Percentiles rank a stretch among this genome's conserved stretches.
phyloP scores from a whole-genome alignment of 257 asterid species.

The Mentha longifolia region DNA sequence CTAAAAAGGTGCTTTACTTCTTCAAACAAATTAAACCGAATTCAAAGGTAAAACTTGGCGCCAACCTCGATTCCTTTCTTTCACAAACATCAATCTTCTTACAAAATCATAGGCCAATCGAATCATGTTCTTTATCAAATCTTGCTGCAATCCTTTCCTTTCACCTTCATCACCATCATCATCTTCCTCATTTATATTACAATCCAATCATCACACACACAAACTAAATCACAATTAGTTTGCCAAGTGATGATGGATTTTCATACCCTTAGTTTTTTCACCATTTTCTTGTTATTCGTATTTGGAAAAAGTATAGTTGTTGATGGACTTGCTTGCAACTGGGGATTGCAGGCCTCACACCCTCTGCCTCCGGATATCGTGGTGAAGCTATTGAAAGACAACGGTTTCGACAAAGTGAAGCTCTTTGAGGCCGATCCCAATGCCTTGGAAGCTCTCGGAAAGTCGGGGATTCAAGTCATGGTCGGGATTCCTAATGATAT shows the following conservation, averaged over 20 bases:
- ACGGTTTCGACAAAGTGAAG: constrained; percentile 80
- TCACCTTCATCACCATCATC: constrained; percentile 40
- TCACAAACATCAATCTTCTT: constrained; percentile 15
- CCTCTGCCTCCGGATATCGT: constrained; percentile 69
- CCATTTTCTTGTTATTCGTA: constrained; percentile 37
- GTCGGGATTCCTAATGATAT: constrained; percentile 92
- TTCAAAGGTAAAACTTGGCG: constrained; percentile 37
- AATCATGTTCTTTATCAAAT: constrained; percentile 64
- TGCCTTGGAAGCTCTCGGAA: constrained; percentile 68
- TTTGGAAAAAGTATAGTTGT: constrained; percentile 13
- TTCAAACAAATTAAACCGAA: constrained; percentile 23
- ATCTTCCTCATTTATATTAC: constrained; percentile 37
- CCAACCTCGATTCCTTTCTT: constrained; percentile 55
- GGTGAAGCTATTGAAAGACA: constrained; percentile 76
- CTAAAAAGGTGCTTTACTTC: constrained; percentile 49
- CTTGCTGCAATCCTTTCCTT: constrained; percentile 53
- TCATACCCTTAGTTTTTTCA: constrained; percentile 10
- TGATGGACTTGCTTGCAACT: constrained; percentile 68
- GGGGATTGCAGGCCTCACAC: constrained; percentile 71
- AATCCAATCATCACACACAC: neutral
- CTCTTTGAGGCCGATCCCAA: constrained; percentile 82
- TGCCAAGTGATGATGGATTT: constrained; percentile 42
- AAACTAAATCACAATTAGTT: constrained; percentile 5
- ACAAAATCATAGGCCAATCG: constrained; percentile 21
- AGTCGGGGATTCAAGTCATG: constrained; percentile 85